phyloP scores from a whole-genome alignment of 257 asterid genomes.

The Haberlea rhodopensis region DNA sequence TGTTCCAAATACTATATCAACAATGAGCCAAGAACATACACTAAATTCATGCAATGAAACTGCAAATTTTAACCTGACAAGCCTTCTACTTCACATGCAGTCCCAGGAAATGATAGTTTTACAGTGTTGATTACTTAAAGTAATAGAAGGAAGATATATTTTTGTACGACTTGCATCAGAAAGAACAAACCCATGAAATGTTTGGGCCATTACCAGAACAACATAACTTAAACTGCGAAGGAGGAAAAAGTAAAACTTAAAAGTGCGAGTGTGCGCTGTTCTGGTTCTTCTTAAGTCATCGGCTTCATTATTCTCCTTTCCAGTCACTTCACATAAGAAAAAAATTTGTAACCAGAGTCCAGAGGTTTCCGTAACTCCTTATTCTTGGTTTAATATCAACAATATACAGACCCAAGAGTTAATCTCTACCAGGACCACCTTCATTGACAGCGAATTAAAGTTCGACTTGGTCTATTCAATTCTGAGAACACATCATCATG shows the following conservation, averaged over 20 bases:
- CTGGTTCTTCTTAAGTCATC: not conserved
- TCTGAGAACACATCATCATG: too few species aligned
- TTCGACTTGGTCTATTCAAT: too few species aligned
- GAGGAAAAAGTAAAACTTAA: not conserved
- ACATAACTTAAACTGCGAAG: not conserved
- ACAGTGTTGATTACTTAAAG: not conserved
- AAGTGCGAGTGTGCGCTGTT: not conserved
- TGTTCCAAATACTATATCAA: not conserved
- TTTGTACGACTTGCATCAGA: not conserved
- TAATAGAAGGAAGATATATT: constrained; percentile 1
- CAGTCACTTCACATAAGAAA: not conserved
- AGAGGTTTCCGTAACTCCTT: not conserved
- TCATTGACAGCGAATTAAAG: too few species aligned
- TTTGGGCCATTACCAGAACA: constrained; percentile 2
- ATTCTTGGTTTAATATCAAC: not conserved
- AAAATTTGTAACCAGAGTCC: too few species aligned
- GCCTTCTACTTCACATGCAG: constrained; percentile 12
- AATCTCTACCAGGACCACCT: not conserved
- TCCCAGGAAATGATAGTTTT: not conserved
- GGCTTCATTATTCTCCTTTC: constrained; percentile 3
- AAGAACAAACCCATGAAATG: not conserved
- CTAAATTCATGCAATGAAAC: constrained; percentile 16
- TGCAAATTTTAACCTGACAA: constrained; percentile 17
- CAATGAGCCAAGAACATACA: not conserved
- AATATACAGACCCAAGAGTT: too few species aligned